phyloP scores from a whole-genome alignment of 2,329 filamentous ascomycete species.

The Paecilomyces dactylethromorphus region DNA sequence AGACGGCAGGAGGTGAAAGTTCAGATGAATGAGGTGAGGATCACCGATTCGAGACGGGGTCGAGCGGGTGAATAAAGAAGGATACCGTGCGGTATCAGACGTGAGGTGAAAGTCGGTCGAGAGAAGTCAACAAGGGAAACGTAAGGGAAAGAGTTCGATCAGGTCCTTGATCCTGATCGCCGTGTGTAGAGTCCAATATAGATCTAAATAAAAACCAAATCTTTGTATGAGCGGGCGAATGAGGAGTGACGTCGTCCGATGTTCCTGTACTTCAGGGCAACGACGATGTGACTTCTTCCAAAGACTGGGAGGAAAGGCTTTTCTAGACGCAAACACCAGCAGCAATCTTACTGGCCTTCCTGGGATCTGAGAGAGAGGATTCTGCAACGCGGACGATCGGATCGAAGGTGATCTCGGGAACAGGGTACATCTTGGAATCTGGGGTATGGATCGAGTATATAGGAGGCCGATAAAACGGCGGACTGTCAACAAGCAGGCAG shows the following conservation, averaged over 20 bases:
- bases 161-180: conserved; percentile 14
- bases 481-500: conserved; percentile 28
- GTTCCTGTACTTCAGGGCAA: not conserved
- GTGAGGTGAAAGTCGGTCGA: not conserved
- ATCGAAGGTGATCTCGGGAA: conserved; percentile 22
- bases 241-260: conserved; percentile 9
- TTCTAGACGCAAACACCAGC: conserved; percentile 20
- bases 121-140: conserved; percentile 4
- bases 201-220: conserved; percentile 11
- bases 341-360: conserved; percentile 19
- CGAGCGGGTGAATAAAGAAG: not conserved
- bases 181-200: conserved; percentile 16
- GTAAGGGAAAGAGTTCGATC: conserved; percentile 7
- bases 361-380: conserved; percentile 24
- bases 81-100: conserved; percentile 3
- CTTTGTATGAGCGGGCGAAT: conserved; percentile 5
- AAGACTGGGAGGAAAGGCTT: conserved; percentile 7
- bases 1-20: not conserved
- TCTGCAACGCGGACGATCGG: conserved; percentile 32
- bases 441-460: conserved; percentile 12
- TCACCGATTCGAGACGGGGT: not conserved
- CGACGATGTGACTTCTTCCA: conserved; percentile 10
- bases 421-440: conserved; percentile 34
- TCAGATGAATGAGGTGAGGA: not conserved
- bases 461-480: conserved; percentile 21